Evolutionary conservation across 306 rosid genomes (phyloP).

Genomic region (Glycyrrhiza uralensis): DNA sequence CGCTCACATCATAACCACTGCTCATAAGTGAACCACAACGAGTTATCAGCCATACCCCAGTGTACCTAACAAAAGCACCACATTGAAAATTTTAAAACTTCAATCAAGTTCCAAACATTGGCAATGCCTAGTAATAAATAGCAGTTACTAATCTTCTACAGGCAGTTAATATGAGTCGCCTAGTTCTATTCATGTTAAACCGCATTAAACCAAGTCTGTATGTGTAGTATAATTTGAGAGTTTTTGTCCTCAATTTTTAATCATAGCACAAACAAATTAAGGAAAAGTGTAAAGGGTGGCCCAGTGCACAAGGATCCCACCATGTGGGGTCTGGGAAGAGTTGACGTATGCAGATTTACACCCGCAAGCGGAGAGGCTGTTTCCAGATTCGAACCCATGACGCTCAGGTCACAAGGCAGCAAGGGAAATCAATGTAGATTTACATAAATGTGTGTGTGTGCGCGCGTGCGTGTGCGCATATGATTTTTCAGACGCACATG

Average conservation of each 20-base stretch:
- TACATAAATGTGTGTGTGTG: neutral
- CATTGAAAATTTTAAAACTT: neutral
- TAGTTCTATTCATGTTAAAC: neutral
- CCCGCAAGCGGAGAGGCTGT: too few relatives aligned
- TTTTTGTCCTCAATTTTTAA: neutral
- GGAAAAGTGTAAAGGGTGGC: neutral
- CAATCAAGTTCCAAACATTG: neutral
- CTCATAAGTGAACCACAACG: constrained; percentile 49
- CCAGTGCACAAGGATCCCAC: too few relatives aligned
- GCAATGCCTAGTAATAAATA: neutral
- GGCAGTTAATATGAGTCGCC: neutral
- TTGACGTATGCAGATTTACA: too few relatives aligned
- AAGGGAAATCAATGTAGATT: neutral
- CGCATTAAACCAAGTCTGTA: neutral
- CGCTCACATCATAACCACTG: constrained; percentile 47
- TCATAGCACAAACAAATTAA: neutral
- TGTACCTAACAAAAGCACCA: constrained; percentile 45
- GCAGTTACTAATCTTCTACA: neutral
- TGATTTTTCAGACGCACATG: neutral
- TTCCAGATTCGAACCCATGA: too few relatives aligned
- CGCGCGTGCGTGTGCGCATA: too few relatives aligned
- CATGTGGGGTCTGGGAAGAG: too few relatives aligned
- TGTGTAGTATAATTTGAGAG: neutral
- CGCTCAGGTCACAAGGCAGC: too few relatives aligned
- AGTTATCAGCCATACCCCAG: constrained; percentile 73